Base-by-base conservation (phyloP, 2,329 filamentous ascomycete genomes). In the Dryadomyces quercus-mongolicae region DNA sequence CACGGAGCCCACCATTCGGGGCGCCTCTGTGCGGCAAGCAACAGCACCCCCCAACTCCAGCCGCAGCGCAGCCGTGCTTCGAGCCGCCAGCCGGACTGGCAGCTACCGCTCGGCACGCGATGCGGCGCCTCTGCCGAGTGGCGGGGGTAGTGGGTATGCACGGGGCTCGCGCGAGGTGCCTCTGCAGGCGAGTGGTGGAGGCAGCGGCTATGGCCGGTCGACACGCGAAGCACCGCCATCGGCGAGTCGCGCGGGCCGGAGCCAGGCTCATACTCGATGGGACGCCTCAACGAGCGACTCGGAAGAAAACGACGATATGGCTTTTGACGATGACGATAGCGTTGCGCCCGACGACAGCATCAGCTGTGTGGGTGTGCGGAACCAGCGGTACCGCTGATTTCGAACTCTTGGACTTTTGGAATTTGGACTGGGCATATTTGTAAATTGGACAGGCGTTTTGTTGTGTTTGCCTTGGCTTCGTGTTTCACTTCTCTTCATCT, bases 271-370 rank as follows among this genome's bases (percentile, higher is more conserved):
- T 15, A 22, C 44, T 5, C 16, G 50, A 40, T 22, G 45, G 25
- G 51, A 49, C 56, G 20, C 56, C 45, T 34, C 46, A 16, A 40
- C 49, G 25, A 45, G 16, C 20, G 42, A 55, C 31, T 54, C 54
- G 21, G 43, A 54, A 18, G 51, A 56, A 34, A 48, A 56, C 34
- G 51, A 55, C 8, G 9, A 10, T 9, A 43, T 34, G 12, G 16
- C 9, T 22, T 22, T 25, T 16, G 72, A 76, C 10, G 72, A 76
- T 43, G 77, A 80, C 58, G 73, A 70, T 50, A 81, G 77, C 60
- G 68, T 84, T 40, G 77, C 74, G 46, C 80, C 80, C 1, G 76
- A 74, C 60, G 80, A 84, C 62, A 83, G 80, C 61, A 80, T 84
- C 54, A 82, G 78, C 63, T 79, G 76, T 59, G 71, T 82, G n/a